Conservation (phyloP, 2,329 filamentous ascomycete species). For the Chrysosphaeria jannelii region DNA sequence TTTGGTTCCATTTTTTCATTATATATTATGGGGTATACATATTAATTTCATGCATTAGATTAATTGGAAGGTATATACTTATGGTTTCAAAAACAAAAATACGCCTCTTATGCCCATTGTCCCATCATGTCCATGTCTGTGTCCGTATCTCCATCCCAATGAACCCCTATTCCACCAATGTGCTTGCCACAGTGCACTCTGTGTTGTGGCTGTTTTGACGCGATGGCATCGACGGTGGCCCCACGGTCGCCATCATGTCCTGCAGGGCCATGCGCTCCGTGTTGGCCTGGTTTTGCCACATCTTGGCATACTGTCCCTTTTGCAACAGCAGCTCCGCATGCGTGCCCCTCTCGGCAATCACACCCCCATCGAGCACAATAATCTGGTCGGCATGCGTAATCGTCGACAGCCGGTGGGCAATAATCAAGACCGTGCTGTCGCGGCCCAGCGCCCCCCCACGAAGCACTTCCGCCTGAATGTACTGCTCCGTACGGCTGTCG, state of each 20-base stretch:
- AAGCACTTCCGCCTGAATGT: slow-evolving; percentile 36
- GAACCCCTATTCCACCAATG: no score
- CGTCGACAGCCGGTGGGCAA: slow-evolving; percentile 64
- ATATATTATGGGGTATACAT: slow-evolving; percentile 1
- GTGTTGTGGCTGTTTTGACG: no score
- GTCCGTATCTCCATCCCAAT: no score
- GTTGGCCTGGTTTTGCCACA: slow-evolving; percentile 88
- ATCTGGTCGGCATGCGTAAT: slow-evolving; percentile 7
- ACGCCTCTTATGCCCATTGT: no score
- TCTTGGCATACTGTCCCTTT: slow-evolving; percentile 46
- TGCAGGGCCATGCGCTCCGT: no score
- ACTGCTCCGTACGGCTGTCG: slow-evolving; percentile 26
- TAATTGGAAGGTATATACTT: slow-evolving; percentile 2
- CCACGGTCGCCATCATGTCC: no score
- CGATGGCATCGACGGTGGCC: no score
- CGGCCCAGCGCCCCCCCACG: slow-evolving; percentile 31
- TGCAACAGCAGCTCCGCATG: slow-evolving; percentile 39
- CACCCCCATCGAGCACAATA: slow-evolving; percentile 6
- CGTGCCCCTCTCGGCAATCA: slow-evolving; percentile 5
- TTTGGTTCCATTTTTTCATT: slow-evolving; percentile 1
- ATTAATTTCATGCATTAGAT: slow-evolving; percentile 1
- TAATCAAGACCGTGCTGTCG: slow-evolving; percentile 78
- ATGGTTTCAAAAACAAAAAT: no score
- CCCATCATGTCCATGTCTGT: no score
- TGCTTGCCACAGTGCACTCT: no score